Evolutionary conservation across 805 yeast genomes (phyloP).

Genomic region (Ogataea glucozyma): DNA sequence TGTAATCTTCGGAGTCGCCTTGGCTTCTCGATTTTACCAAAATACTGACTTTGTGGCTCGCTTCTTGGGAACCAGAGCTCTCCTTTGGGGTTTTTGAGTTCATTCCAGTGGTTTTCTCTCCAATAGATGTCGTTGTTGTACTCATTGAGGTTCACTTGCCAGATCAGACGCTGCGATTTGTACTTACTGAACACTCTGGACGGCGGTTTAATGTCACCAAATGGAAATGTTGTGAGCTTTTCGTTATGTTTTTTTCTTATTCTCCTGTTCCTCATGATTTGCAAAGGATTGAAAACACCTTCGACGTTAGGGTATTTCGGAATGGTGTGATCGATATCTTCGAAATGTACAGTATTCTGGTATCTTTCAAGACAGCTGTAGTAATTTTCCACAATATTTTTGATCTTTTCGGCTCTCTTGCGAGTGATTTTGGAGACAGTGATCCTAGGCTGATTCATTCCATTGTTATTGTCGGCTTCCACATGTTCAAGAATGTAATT

Average conservation of each 20-base stretch:
- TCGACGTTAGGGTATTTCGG: conserved; percentile 52
- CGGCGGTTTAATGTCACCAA: conserved; percentile 58
- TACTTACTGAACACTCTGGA: conserved; percentile 60
- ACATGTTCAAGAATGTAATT: background rate
- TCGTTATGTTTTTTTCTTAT: conserved; percentile 54
- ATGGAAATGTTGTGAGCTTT: conserved; percentile 43
- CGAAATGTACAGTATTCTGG: conserved; percentile 33
- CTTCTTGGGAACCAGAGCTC: conserved; percentile 51
- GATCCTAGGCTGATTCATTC: background rate
- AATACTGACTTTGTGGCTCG: conserved; percentile 1
- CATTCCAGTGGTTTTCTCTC: conserved; percentile 57
- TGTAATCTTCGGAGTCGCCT: conserved; percentile 21
- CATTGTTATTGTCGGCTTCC: background rate
- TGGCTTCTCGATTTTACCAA: conserved; percentile 9
- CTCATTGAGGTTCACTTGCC: conserved; percentile 70
- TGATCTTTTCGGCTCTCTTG: conserved; percentile 51
- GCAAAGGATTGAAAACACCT: conserved; percentile 79
- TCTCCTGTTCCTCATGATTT: conserved; percentile 72
- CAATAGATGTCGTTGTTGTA: conserved; percentile 56
- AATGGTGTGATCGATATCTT: conserved; percentile 14
- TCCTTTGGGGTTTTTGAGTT: conserved; percentile 46
- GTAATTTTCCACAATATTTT: conserved; percentile 48
- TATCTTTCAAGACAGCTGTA: conserved; percentile 49
- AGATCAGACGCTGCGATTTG: conserved; percentile 46
- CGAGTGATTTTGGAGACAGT: conserved; percentile 39